Evolutionary conservation across 805 yeast genomes (phyloP).

Genomic region (Saturnispora kantuleensis): DNA sequence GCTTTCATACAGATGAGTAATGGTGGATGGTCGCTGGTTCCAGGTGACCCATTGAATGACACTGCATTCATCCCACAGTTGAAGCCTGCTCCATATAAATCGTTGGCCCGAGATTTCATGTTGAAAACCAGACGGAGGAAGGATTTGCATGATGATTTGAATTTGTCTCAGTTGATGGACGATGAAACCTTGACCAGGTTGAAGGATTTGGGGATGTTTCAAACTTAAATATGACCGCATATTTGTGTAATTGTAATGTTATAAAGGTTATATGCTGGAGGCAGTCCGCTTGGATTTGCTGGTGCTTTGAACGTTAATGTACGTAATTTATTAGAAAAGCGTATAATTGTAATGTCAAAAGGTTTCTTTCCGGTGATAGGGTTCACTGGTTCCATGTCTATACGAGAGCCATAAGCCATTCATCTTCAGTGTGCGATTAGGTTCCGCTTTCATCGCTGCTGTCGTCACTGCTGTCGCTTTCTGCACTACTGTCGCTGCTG

Average conservation of each 20-base stretch:
- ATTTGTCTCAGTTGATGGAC: slow-evolving; percentile 58
- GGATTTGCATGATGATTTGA: slow-evolving; percentile 70
- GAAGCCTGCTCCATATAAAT: slow-evolving; percentile 60
- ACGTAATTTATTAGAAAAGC: background rate
- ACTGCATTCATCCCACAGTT: slow-evolving; percentile 54
- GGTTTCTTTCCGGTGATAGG: no score
- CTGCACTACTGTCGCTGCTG: background rate
- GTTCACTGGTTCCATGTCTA: no score
- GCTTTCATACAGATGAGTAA: slow-evolving; percentile 62
- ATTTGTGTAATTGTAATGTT: no score
- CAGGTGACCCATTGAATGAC: slow-evolving; percentile 84
- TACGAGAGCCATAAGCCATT: no score
- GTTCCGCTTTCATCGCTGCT: background rate
- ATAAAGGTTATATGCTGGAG: no score
- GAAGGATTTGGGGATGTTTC: slow-evolving; percentile 13
- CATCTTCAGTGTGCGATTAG: background rate
- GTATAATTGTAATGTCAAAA: no score
- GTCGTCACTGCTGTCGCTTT: background rate
- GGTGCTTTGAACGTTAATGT: no score
- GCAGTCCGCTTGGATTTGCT: no score
- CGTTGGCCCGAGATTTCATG: slow-evolving; percentile 80
- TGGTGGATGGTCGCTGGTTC: slow-evolving; percentile 66
- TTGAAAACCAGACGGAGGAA: slow-evolving; percentile 83
- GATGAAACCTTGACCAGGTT: slow-evolving; percentile 45
- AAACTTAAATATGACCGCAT: no score